Conservation (phyloP, 768 basidiomycete genomes). For the Lyophyllum shimeji region DNA sequence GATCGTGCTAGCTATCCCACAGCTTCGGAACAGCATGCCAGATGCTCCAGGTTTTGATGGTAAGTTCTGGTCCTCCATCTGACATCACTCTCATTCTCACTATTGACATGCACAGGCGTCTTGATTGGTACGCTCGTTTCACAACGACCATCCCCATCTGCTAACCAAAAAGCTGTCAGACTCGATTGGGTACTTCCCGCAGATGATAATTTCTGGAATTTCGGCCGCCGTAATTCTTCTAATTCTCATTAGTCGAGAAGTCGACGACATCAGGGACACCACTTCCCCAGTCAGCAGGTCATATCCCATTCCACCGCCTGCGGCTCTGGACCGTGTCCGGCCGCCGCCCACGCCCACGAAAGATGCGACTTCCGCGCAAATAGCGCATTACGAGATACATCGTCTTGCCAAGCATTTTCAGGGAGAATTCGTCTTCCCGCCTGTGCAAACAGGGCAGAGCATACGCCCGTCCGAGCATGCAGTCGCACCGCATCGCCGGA, state of each 20-base stretch:
- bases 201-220: conserved; percentile 48
- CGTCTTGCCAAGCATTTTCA: conserved; percentile 35
- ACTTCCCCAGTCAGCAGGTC: conserved; percentile 1
- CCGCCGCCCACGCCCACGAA: conserved; percentile 29
- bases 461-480: background rate
- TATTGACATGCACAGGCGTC: conserved; percentile 31
- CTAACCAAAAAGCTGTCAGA: conserved; percentile 31
- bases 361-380: conserved; percentile 29
- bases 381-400: conserved; percentile 37
- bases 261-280: conserved; percentile 22
- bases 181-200: conserved; percentile 57
- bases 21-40: conserved; percentile 54
- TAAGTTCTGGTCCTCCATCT: conserved; percentile 12
- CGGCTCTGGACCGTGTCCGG: conserved; percentile 19
- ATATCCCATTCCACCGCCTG: conserved; percentile 12
- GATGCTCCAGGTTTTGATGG: conserved; percentile 54
- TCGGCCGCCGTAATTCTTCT: conserved; percentile 42
- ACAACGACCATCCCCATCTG: background rate
- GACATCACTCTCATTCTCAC: background rate
- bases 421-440: conserved; percentile 44
- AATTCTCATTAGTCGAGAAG: conserved; percentile 41
- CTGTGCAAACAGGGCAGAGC: conserved; percentile 26
- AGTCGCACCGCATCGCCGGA: conserved; percentile 23
- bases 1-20: conserved; percentile 47
- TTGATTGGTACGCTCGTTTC: conserved; percentile 39